phyloP scores from a whole-genome alignment of 768 basidiomycete species.

The Leucocoprinus birnbaumii region DNA sequence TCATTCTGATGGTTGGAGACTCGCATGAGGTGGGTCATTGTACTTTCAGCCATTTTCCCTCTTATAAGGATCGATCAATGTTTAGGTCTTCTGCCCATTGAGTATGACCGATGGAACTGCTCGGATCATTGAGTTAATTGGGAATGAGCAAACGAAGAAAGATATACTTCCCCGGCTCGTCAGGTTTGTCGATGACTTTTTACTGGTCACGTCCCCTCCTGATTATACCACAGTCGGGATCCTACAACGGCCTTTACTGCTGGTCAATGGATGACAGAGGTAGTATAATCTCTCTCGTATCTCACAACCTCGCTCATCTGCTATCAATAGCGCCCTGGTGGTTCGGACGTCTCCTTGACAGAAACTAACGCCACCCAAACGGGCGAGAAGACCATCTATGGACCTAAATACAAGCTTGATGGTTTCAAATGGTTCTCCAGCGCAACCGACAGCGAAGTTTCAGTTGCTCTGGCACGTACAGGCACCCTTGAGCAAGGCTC shows the following conservation, averaged over 20 bases:
- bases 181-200: slow-evolving; percentile 36
- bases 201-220: not conserved
- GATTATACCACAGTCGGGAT: slow-evolving; percentile 45
- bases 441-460: slow-evolving; percentile 73
- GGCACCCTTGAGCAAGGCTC: slow-evolving; percentile 54
- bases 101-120: slow-evolving; percentile 82
- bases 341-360: slow-evolving; percentile 72
- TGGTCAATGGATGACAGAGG: slow-evolving; percentile 88
- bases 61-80: not conserved
- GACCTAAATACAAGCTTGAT: slow-evolving; percentile 53
- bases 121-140: slow-evolving; percentile 66
- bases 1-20: slow-evolving; percentile 59
- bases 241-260: slow-evolving; percentile 61
- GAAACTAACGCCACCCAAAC: slow-evolving; percentile 57
- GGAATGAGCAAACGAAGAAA: slow-evolving; percentile 57
- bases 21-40: slow-evolving; percentile 48
- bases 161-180: slow-evolving; percentile 55
- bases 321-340: slow-evolving; percentile 55
- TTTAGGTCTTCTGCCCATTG: slow-evolving; percentile 68
- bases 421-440: slow-evolving; percentile 87
- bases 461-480: slow-evolving; percentile 73
- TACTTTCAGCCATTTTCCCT: not conserved
- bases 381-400: slow-evolving; percentile 32
- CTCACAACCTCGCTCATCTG: slow-evolving; percentile 33
- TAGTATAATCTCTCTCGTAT: slow-evolving; percentile 21